Percentiles rank a stretch among this genome's conserved stretches.
These are phyloP conservation scores for Coemansia sp. DNA, from an alignment of 192 early-diverging fungal species.

Conservation along the genomic window DNA sequence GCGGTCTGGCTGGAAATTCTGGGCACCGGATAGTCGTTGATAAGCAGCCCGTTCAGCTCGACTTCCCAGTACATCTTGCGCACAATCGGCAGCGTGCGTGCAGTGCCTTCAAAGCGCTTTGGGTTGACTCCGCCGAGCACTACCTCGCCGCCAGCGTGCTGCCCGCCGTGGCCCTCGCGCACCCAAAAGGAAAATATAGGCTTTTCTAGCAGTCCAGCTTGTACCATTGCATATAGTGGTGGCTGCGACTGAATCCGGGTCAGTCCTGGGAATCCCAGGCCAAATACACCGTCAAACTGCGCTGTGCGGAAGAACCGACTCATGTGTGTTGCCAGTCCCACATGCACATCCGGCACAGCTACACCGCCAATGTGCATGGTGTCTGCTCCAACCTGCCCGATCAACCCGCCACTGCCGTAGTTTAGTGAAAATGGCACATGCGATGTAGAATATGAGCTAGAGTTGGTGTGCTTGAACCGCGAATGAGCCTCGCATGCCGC, in stretches of 20 bases:
- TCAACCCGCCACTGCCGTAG: conserved; percentile 58
- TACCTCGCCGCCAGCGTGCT: conserved; percentile 52
- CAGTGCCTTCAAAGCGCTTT: conserved; percentile 38
- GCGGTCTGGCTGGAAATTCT: conserved; percentile 47
- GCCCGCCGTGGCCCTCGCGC: conserved; percentile 34
- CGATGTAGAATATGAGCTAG: conserved; percentile 47
- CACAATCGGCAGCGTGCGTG: conserved; percentile 53
- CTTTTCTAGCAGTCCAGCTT: conserved; percentile 37
- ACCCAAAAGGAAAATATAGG: conserved; percentile 51
- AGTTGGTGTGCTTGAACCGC: conserved; percentile 51
- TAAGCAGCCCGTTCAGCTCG: conserved; percentile 45
- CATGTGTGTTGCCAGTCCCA: conserved; percentile 56
- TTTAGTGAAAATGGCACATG: conserved; percentile 45
- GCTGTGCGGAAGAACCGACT: conserved; percentile 50
- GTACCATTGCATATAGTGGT: conserved; percentile 37
- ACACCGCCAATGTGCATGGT: conserved; percentile 51
- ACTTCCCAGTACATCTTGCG: conserved; percentile 60
- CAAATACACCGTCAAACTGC: conserved; percentile 62
- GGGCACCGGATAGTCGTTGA: conserved; percentile 26
- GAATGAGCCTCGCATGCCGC: conserved; percentile 39
- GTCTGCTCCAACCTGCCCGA: conserved; percentile 56
- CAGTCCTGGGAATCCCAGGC: conserved; percentile 56
- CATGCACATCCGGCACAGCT: conserved; percentile 38
- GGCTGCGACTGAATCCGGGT: conserved; percentile 50
- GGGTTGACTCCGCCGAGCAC: conserved; percentile 43